Conservation (phyloP, 352 stramenopile genomes). For the Phytophthora tubulina region DNA sequence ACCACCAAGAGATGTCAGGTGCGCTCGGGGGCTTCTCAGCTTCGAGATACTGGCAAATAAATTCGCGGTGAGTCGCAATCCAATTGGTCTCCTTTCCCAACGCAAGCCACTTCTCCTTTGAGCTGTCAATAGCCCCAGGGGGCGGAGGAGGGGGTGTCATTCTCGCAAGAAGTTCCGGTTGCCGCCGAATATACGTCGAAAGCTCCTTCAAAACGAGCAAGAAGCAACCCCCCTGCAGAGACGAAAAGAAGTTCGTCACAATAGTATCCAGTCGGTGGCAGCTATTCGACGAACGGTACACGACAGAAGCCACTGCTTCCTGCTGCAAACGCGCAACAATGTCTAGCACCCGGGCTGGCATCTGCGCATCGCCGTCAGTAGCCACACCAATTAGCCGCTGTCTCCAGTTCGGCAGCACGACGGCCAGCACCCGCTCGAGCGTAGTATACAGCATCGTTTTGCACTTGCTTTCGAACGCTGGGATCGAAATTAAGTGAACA, state of each 20-base stretch:
- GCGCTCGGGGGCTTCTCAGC: conserved; percentile 33
- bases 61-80: conserved; percentile 62
- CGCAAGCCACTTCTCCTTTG: conserved; percentile 39
- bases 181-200: conserved; percentile 41
- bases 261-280: conserved; percentile 49
- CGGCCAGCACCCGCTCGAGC: conserved; percentile 45
- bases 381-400: conserved; percentile 46
- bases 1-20: conserved; percentile 63
- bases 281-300: conserved; percentile 46
- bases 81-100: conserved; percentile 57
- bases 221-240: conserved; percentile 54
- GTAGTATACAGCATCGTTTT: conserved; percentile 43
- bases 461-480: conserved; percentile 45
- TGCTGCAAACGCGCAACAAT: conserved; percentile 44
- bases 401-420: conserved; percentile 53
- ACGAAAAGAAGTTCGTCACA: conserved; percentile 55
- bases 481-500: conserved; percentile 56
- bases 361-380: conserved; percentile 48
- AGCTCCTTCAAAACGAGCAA: conserved; percentile 45
- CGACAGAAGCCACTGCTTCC: conserved; percentile 28
- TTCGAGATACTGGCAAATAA: conserved; percentile 58
- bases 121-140: conserved; percentile 1
- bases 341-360: conserved; percentile 36
- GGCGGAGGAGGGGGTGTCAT: conserved; percentile 30
- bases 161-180: conserved; percentile 41